phyloP scores from a whole-genome alignment of 129 eudicot genomes.

The Kitagawia praeruptora region DNA sequence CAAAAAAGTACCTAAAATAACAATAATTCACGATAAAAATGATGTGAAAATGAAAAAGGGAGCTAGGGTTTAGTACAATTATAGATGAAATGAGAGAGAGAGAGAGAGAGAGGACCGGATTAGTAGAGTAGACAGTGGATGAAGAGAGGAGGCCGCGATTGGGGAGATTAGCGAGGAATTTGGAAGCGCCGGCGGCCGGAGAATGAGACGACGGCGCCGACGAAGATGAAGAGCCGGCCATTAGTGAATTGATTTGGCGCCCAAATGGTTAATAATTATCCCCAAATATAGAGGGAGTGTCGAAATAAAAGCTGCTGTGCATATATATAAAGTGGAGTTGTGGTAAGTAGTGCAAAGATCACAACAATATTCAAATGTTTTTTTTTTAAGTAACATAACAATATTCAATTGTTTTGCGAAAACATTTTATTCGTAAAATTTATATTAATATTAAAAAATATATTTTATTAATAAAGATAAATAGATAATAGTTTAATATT shows the following conservation, averaged over 20 bases:
- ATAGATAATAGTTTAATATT: too few species aligned
- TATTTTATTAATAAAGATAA: too few species aligned
- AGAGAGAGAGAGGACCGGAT: constrained; percentile 17
- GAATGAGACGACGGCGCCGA: constrained; percentile 20
- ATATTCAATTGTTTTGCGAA: too few species aligned
- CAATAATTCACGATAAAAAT: neutral
- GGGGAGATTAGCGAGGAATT: constrained; percentile 37
- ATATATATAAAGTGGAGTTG: too few species aligned
- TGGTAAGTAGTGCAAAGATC: too few species aligned
- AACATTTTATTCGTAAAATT: too few species aligned
- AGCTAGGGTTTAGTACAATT: constrained; percentile 1
- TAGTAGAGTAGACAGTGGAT: constrained; percentile 24
- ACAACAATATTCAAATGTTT: too few species aligned
- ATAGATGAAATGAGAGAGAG: neutral
- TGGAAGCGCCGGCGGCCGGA: constrained; percentile 19
- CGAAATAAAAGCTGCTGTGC: neutral
- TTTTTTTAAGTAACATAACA: too few species aligned
- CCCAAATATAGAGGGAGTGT: neutral
- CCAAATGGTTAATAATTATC: neutral
- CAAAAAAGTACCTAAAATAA: neutral
- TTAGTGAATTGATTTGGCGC: constrained; percentile 1
- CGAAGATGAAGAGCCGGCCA: constrained; percentile 15
- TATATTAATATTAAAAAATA: too few species aligned
- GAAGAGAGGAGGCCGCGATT: constrained; percentile 50
- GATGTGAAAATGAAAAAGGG: neutral